Conservation (phyloP, 257 asterid genomes). For the Voacanga thouarsii region DNA sequence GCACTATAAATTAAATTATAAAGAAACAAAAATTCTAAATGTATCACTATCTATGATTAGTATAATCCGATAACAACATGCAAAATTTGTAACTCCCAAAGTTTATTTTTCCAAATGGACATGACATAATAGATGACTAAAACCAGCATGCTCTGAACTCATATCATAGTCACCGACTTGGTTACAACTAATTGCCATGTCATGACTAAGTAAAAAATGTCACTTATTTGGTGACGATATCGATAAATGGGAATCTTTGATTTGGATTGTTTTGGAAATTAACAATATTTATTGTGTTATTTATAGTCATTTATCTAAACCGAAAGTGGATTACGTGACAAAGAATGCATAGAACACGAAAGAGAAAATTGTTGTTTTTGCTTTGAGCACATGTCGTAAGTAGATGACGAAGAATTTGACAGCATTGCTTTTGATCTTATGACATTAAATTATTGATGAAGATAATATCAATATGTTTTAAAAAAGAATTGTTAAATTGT, state of each 20-base stretch:
- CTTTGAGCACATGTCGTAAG: constrained; percentile 19
- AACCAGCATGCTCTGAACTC: constrained; percentile 33
- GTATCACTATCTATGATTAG: no score
- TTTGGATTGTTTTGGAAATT: constrained; percentile 10
- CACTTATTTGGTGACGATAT: constrained; percentile 28
- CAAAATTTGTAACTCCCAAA: constrained; percentile 38
- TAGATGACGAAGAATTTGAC: constrained; percentile 22
- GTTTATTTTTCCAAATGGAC: constrained; percentile 22
- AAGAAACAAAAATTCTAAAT: no score
- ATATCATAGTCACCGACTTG: constrained; percentile 33
- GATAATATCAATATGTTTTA: no score
- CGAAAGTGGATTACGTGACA: constrained; percentile 26
- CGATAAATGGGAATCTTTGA: constrained; percentile 42
- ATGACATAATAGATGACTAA: constrained; percentile 27
- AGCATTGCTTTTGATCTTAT: constrained; percentile 14
- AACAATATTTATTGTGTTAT: background rate
- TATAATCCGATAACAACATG: constrained; percentile 9
- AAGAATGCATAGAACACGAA: constrained; percentile 16
- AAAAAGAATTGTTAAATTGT: no score
- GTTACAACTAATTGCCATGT: background rate
- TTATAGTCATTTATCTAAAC: background rate
- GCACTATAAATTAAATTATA: no score
- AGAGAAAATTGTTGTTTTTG: background rate
- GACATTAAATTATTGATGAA: background rate
- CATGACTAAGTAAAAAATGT: background rate